These are phyloP conservation scores for Amanita jacksonii DNA, from an alignment of 768 basidiomycete species.

Conservation along the genomic window DNA sequence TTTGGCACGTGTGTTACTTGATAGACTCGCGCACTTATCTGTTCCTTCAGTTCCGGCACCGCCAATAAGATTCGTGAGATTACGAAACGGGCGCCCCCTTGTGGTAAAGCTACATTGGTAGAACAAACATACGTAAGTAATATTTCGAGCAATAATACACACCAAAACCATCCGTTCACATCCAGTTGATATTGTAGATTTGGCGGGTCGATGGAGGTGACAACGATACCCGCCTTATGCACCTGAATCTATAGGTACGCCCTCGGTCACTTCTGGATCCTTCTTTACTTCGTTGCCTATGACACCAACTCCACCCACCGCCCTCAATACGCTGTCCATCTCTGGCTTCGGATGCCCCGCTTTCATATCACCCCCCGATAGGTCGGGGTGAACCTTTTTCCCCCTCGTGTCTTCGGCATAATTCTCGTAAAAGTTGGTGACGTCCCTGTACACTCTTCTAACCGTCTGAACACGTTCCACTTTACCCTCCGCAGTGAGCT, in stretches of 20 bases:
- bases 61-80: neutral
- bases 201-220: neutral
- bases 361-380: neutral
- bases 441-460: constrained; percentile 33
- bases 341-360: constrained; percentile 1
- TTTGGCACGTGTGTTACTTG: too few relatives aligned
- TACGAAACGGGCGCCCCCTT: neutral
- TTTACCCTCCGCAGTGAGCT: constrained; percentile 18
- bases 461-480: constrained; percentile 6
- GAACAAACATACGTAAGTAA: too few relatives aligned
- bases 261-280: constrained; percentile 2
- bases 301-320: constrained; percentile 5
- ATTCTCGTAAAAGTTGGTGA: constrained; percentile 82
- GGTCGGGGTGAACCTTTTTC: constrained; percentile 31
- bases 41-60: too few relatives aligned
- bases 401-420: constrained; percentile 71
- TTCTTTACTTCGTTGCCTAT: constrained; percentile 4
- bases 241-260: neutral
- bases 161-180: too few relatives aligned
- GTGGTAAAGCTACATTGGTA: too few relatives aligned
- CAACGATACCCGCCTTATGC: too few relatives aligned
- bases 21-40: too few relatives aligned
- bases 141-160: too few relatives aligned
- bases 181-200: neutral
- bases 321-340: constrained; percentile 8